Evolutionary conservation across 176 grass and related monocot species (phyloP).

Genomic region (Eragrostis nindensis): DNA sequence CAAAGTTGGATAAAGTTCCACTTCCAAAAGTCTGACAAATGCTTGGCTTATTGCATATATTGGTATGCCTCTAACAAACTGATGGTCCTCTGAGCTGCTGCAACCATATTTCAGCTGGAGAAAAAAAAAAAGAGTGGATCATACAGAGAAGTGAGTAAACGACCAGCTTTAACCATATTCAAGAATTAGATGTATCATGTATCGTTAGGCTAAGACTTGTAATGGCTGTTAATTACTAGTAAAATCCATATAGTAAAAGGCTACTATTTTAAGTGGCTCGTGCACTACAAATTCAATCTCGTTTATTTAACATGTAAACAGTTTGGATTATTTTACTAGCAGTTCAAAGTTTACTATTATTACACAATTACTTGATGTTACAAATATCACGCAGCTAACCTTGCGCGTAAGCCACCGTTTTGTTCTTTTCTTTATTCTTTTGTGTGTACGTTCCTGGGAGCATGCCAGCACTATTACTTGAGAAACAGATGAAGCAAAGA

Average conservation of each 20-base stretch:
- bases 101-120: slow-evolving; percentile 91
- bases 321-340: background rate
- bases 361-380: slow-evolving; percentile 41
- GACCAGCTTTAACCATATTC: too few species aligned
- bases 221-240: too few species aligned
- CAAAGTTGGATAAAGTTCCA: slow-evolving; percentile 97
- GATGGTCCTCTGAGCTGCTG: slow-evolving; percentile 93
- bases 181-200: too few species aligned
- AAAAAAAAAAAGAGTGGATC: slow-evolving; percentile 16
- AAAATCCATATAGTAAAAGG: too few species aligned
- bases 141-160: background rate
- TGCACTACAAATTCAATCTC: too few species aligned
- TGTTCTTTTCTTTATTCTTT: slow-evolving; percentile 66
- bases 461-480: slow-evolving; percentile 48
- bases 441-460: slow-evolving; percentile 47
- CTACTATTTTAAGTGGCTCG: too few species aligned
- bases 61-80: slow-evolving; percentile 98
- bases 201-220: background rate
- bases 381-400: slow-evolving; percentile 43
- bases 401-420: slow-evolving; percentile 48
- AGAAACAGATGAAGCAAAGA: slow-evolving; percentile 36
- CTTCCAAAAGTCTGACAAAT: slow-evolving; percentile 85
- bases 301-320: too few species aligned
- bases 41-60: slow-evolving; percentile 96
- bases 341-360: slow-evolving; percentile 3